Conservation (phyloP, 2,329 filamentous ascomycete species). For the Onygenales sp. region DNA sequence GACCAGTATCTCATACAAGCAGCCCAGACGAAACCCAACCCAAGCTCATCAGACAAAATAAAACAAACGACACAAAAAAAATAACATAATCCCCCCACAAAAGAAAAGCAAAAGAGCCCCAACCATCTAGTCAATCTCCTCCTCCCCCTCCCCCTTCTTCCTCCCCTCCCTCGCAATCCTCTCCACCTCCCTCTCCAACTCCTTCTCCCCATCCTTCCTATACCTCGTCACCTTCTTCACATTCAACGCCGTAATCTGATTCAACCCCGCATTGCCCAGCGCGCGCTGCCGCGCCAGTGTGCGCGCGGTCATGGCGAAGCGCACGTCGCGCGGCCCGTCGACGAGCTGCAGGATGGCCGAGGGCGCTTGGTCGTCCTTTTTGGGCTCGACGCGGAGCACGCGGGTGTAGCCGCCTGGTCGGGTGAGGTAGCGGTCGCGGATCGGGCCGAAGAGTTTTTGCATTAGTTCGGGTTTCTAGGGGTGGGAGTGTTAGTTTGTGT, state of each 20-base stretch:
- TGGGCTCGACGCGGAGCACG: constrained; percentile 81
- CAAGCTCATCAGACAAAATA: too few species aligned
- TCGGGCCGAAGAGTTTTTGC: constrained; percentile 78
- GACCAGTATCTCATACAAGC: too few species aligned
- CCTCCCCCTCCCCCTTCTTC: constrained; percentile 21
- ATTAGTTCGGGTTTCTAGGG: constrained; percentile 39
- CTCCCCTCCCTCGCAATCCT: constrained; percentile 33
- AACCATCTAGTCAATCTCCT: constrained; percentile 5
- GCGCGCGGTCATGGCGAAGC: constrained; percentile 86
- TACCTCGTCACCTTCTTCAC: constrained; percentile 73
- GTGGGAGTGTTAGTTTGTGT: background rate
- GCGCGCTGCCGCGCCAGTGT: constrained; percentile 56
- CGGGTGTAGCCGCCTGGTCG: constrained; percentile 91
- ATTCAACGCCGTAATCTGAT: constrained; percentile 67
- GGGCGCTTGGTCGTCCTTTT: constrained; percentile 76
- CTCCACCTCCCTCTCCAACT: constrained; percentile 54
- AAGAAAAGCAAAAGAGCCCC: background rate
- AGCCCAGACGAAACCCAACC: too few species aligned
- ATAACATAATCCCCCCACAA: background rate
- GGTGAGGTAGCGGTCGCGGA: constrained; percentile 66
- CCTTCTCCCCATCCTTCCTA: constrained; percentile 55
- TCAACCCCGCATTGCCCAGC: constrained; percentile 48
- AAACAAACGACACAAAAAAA: background rate
- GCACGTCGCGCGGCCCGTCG: constrained; percentile 86
- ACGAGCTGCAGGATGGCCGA: constrained; percentile 91